Conservation (phyloP, 306 rosid genomes). For the Ziziphus jujuba region DNA sequence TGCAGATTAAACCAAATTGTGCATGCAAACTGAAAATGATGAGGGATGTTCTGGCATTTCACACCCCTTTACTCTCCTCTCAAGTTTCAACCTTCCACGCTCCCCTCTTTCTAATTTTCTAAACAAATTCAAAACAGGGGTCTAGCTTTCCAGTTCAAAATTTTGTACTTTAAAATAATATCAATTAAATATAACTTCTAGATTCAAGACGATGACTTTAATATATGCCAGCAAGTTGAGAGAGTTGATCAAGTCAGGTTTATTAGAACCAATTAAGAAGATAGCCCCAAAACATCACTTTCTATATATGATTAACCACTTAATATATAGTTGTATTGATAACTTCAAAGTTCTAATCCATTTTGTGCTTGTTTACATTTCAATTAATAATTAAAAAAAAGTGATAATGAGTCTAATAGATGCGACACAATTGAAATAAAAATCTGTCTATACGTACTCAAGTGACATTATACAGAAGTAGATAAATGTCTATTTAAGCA, state of each 20-base stretch:
- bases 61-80: too few species aligned
- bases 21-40: too few species aligned
- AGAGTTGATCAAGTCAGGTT: not conserved
- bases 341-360: not conserved
- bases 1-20: too few species aligned
- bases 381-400: too few species aligned
- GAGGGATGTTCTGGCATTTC: too few species aligned
- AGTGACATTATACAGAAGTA: not conserved
- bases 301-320: not conserved
- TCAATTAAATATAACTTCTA: not conserved
- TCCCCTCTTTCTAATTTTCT: too few species aligned
- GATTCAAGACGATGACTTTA: not conserved
- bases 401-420: not conserved
- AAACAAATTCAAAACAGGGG: too few species aligned
- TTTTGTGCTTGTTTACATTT: not conserved
- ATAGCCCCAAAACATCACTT: slow-evolving; percentile 2
- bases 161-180: too few species aligned
- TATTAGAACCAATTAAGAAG: not conserved
- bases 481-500: slow-evolving; percentile 14
- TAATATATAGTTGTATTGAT: not conserved
- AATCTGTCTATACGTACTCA: not conserved
- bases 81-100: too few species aligned
- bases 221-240: too few species aligned
- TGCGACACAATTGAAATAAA: not conserved
- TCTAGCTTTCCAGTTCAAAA: too few species aligned